Base-by-base conservation (phyloP, 768 basidiomycete species). In the Pisolithus tinctorius region DNA sequence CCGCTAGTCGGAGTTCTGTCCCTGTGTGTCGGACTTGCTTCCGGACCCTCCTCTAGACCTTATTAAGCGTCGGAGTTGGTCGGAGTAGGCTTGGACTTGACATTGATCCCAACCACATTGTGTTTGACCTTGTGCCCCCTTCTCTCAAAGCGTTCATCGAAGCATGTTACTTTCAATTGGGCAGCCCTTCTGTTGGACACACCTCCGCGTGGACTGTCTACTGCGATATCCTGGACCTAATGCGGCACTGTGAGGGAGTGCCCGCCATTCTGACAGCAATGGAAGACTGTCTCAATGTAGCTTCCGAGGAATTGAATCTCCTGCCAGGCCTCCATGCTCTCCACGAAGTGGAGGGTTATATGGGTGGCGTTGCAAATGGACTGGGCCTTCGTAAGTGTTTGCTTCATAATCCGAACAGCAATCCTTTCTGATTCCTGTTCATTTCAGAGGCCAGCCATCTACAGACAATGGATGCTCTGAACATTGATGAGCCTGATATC, bases 71-170 rank as follows among this genome's bases (percentile, higher is more conserved):
- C n/a, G n/a, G n/a, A n/a, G n/a, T n/a, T n/a, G n/a, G n/a, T n/a
- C n/a, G n/a, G n/a, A n/a, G n/a, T n/a, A n/a, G n/a, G n/a, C n/a
- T n/a, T n/a, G n/a, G n/a, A n/a, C n/a, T n/a, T n/a, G n/a, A n/a
- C n/a, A n/a, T n/a, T n/a, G n/a, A 5, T 29, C 27, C 27, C 27
- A 29, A 29, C 27, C 27, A 73, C 47, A 56, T 58, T 3, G 64
- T 72, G 1, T 72, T 74, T 45, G 49, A 71, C 20, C 59, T 75
- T 0, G 63, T 67, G 4, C 71, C 74, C 1, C 57, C 59, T 0
- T 42, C 49, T 0, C 71, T 75, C 49, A 40, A 59, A 17, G 7
- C 29, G 1, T 62, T 48, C 16, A 64, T 56, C 0, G 17, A 45
- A 1, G n/a, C 46, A 0, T 47, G 58, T 14, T 72, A 69, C 39